Evolutionary conservation across 1,284 basidiomycete species (phyloP).

Genomic region (Exobasidium cylindrosporum): DNA sequence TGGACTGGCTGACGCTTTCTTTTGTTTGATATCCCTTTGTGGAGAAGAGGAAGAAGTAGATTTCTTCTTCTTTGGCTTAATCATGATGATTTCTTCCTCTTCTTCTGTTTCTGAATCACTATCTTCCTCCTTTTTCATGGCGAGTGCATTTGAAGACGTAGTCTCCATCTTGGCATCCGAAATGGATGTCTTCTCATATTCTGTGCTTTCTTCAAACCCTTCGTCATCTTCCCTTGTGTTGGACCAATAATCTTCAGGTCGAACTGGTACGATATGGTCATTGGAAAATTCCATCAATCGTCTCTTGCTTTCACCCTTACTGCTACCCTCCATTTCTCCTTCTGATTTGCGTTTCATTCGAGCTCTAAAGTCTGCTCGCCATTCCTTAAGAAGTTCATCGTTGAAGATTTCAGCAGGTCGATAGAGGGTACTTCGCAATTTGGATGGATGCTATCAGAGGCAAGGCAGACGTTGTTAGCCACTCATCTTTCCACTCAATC

Average conservation of each 20-base stretch:
- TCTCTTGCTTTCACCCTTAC: background rate
- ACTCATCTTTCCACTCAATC: too few relatives aligned
- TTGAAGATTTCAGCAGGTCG: slow-evolving; percentile 11
- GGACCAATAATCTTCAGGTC: slow-evolving; percentile 9
- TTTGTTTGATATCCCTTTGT: slow-evolving; percentile 7
- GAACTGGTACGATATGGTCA: background rate
- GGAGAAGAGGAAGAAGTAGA: background rate
- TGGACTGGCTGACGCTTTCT: background rate
- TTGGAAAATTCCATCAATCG: background rate
- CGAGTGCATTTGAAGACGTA: background rate
- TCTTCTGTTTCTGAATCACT: slow-evolving; percentile 6
- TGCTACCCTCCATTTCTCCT: background rate
- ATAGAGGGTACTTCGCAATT: slow-evolving; percentile 6
- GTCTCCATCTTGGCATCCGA: background rate
- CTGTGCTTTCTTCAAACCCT: background rate
- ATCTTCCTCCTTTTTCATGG: background rate
- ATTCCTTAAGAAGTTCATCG: background rate
- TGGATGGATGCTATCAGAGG: slow-evolving; percentile 9
- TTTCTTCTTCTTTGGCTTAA: background rate
- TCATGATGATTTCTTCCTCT: background rate
- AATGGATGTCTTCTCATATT: background rate
- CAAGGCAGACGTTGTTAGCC: too few relatives aligned
- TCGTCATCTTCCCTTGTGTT: background rate
- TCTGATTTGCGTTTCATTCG: background rate
- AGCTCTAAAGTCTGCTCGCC: background rate